A percentile compares a stretch with the other conserved stretches of the same genome.
Evolutionary conservation across 2,329 filamentous ascomycete genomes (phyloP).

Genomic region (Reticulascus tulasneorum): DNA sequence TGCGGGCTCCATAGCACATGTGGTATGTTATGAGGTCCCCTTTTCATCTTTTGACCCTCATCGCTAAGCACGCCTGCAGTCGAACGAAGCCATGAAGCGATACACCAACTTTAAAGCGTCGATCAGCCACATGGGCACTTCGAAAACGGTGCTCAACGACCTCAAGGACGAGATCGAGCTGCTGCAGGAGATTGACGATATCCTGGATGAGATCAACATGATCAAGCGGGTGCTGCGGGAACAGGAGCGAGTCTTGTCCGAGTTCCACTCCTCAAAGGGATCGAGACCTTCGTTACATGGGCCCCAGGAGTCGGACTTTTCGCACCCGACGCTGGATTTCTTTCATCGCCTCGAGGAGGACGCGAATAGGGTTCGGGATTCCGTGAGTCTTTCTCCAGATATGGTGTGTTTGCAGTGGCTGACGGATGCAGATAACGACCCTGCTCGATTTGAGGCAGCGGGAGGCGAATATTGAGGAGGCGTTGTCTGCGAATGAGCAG

Average conservation of each 20-base stretch:
- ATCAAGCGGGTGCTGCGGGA: constrained; percentile 12
- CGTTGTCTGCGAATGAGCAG: constrained; percentile 15
- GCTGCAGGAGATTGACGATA: constrained; percentile 14
- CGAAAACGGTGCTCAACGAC: constrained; percentile 14
- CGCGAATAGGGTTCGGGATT: constrained; percentile 11
- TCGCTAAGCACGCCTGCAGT: not conserved
- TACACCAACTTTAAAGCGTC: constrained; percentile 13
- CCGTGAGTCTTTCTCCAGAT: constrained; percentile 1
- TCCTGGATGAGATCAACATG: constrained; percentile 15
- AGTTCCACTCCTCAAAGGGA: constrained; percentile 4
- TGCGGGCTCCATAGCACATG: constrained; percentile 9
- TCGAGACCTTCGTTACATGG: too few species aligned
- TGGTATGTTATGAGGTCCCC: constrained; percentile 1
- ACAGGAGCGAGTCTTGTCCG: constrained; percentile 14
- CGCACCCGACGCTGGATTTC: constrained; percentile 14
- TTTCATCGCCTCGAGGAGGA: constrained; percentile 14
- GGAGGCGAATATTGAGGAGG: constrained; percentile 16
- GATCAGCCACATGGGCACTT: constrained; percentile 14
- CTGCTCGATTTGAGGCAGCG: constrained; percentile 13
- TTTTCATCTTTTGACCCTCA: not conserved
- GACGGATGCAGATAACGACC: constrained; percentile 11
- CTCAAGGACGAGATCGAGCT: constrained; percentile 18
- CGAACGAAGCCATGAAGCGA: constrained; percentile 16
- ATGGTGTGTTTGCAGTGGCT: not conserved
- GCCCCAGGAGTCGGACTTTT: too few species aligned